Percentiles rank a stretch among this genome's conserved stretches.
phyloP scores from a whole-genome alignment of 371 early-diverging fungal genomes.

The Saksenaea oblongispora region DNA sequence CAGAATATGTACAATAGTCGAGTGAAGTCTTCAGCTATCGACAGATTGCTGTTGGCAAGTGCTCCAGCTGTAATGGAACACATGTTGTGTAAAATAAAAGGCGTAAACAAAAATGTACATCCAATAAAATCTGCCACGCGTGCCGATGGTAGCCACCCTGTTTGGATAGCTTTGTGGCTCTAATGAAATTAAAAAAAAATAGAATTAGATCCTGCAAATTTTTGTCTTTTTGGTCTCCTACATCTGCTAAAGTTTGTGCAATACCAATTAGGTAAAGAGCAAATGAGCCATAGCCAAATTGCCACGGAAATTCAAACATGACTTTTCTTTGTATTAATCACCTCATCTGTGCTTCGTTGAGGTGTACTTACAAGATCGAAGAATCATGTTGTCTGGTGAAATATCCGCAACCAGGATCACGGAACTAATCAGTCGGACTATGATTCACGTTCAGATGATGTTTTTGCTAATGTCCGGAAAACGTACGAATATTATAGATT shows the following conservation, averaged over 20 bases:
- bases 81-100: slow-evolving; percentile 30
- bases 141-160: slow-evolving; percentile 33
- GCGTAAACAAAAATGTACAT: slow-evolving; percentile 25
- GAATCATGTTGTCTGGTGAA: slow-evolving; percentile 15
- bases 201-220: neutral
- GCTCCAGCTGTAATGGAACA: slow-evolving; percentile 27
- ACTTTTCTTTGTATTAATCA: neutral
- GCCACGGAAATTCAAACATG: slow-evolving; percentile 29
- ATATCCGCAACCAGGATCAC: slow-evolving; percentile 19
- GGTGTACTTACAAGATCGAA: slow-evolving; percentile 16
- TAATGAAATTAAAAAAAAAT: slow-evolving; percentile 3
- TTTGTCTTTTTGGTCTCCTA: slow-evolving; percentile 5
- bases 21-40: slow-evolving; percentile 23
- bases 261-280: slow-evolving; percentile 30
- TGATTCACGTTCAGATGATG: neutral
- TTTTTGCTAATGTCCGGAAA: neutral
- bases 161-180: slow-evolving; percentile 36
- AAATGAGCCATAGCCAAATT: slow-evolving; percentile 30
- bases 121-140: slow-evolving; percentile 30
- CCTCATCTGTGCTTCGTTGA: neutral
- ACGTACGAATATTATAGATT: slow-evolving; percentile 24
- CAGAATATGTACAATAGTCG: slow-evolving; percentile 31
- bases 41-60: slow-evolving; percentile 14
- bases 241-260: slow-evolving; percentile 29
- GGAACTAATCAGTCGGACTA: slow-evolving; percentile 24